Percentiles rank a stretch among this genome's conserved stretches.
These are phyloP conservation scores for Syzygium malaccense DNA, from an alignment of 441 rosid genomes.

Conservation along the genomic window DNA sequence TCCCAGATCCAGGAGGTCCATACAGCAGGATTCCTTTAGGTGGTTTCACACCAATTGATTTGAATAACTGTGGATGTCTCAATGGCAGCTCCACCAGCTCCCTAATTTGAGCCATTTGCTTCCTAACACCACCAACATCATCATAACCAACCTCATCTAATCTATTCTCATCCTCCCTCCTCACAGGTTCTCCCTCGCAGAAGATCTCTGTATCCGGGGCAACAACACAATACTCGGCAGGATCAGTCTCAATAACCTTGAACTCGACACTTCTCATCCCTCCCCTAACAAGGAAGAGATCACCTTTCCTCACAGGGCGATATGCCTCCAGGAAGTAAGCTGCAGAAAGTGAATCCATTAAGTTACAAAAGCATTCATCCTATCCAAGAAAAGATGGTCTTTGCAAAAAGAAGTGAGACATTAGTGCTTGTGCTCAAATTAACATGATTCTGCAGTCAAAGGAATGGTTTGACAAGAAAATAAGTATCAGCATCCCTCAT, in stretches of 20 bases:
- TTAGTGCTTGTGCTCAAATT: neutral
- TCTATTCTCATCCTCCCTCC: constrained; percentile 70
- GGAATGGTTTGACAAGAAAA: neutral
- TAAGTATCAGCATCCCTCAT: neutral
- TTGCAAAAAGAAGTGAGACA: neutral
- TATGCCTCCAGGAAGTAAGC: constrained; percentile 72
- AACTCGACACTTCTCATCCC: constrained; percentile 74
- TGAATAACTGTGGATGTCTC: constrained; percentile 74
- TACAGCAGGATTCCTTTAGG: constrained; percentile 68
- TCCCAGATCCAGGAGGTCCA: constrained; percentile 72
- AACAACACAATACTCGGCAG: constrained; percentile 59
- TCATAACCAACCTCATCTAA: constrained; percentile 71
- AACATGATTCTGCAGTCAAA: neutral
- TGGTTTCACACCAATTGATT: constrained; percentile 72
- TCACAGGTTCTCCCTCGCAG: constrained; percentile 72
- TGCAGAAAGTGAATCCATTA: constrained; percentile 5
- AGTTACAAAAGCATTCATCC: neutral
- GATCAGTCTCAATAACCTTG: constrained; percentile 65
- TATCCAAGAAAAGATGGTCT: neutral
- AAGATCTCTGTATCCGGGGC: constrained; percentile 69
- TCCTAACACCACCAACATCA: constrained; percentile 78
- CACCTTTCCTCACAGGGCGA: constrained; percentile 64
- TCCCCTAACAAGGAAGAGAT: constrained; percentile 58
- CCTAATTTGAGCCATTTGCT: constrained; percentile 82
- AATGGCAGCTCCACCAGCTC: constrained; percentile 72